Percentiles rank a stretch among this genome's conserved stretches.
Evolutionary conservation across 2,329 filamentous ascomycete genomes (phyloP).

Genomic region (Cordyceps militaris): DNA sequence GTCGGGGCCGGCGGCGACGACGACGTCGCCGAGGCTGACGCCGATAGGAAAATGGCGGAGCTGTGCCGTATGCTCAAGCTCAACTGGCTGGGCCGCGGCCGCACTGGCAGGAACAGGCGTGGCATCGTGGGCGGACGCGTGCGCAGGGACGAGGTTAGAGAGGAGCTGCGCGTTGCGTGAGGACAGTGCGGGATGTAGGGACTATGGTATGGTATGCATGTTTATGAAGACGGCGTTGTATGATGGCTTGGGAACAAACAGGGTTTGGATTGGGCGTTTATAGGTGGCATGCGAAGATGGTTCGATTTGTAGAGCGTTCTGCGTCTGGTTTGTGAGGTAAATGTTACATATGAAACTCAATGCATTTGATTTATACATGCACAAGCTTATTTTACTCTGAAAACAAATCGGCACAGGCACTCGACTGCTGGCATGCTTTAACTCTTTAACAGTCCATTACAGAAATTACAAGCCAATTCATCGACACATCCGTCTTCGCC

Average conservation of each 20-base stretch:
- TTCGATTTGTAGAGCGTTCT: neutral
- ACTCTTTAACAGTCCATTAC: too few species aligned
- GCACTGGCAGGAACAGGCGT: constrained; percentile 81
- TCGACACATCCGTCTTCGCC: too few species aligned
- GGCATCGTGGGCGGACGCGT: constrained; percentile 74
- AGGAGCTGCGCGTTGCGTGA: constrained; percentile 35
- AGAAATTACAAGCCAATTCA: too few species aligned
- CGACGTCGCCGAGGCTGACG: constrained; percentile 63
- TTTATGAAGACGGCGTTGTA: neutral
- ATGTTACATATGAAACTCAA: neutral
- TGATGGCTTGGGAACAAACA: neutral
- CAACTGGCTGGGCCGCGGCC: constrained; percentile 88
- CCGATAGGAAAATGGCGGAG: constrained; percentile 72
- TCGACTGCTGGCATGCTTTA: too few species aligned
- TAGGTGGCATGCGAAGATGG: neutral
- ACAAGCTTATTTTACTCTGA: too few species aligned
- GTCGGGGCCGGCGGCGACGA: constrained; percentile 52
- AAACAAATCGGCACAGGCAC: too few species aligned
- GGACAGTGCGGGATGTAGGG: too few species aligned
- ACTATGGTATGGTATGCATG: neutral
- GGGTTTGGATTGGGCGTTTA: neutral
- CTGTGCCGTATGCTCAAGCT: constrained; percentile 84
- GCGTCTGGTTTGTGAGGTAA: too few species aligned
- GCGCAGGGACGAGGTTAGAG: constrained; percentile 36
- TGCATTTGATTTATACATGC: too few species aligned